phyloP scores from a whole-genome alignment of 2,329 filamentous ascomycete species.

The Scedosporium minutisporum region DNA sequence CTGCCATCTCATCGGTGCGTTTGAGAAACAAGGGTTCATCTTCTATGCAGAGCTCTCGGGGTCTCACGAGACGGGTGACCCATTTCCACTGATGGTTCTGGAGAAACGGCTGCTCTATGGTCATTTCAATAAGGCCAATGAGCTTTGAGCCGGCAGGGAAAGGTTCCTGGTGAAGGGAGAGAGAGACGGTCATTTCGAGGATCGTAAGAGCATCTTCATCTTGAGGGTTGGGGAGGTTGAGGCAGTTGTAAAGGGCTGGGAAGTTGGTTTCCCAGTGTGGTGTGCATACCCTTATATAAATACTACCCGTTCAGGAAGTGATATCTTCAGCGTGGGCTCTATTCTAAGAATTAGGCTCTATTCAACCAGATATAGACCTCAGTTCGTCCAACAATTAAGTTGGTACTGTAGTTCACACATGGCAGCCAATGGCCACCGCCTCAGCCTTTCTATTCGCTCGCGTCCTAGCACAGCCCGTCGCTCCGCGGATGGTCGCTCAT shows the following conservation, averaged over 20 bases:
- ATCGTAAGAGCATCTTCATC: constrained; percentile 46
- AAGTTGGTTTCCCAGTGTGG: constrained; percentile 49
- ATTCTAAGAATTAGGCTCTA: too few species aligned
- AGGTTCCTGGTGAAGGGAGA: constrained; percentile 47
- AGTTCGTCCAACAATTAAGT: too few species aligned
- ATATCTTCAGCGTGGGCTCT: too few species aligned
- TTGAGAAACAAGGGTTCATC: constrained; percentile 33
- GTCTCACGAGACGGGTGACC: constrained; percentile 48
- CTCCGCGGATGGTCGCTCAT: too few species aligned
- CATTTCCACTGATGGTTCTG: constrained; percentile 52
- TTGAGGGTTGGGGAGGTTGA: constrained; percentile 33
- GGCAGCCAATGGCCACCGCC: too few species aligned
- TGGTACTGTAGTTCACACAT: too few species aligned
- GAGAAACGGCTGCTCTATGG: constrained; percentile 43
- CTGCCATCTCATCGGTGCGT: constrained; percentile 39
- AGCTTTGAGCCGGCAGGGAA: constrained; percentile 52
- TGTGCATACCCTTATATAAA: too few species aligned
- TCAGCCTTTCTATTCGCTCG: too few species aligned
- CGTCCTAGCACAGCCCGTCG: too few species aligned
- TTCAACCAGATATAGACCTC: too few species aligned
- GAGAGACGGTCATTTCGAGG: constrained; percentile 52
- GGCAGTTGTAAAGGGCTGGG: constrained; percentile 42
- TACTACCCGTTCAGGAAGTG: too few species aligned
- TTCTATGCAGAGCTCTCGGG: constrained; percentile 40
- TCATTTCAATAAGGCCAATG: constrained; percentile 49